These are phyloP conservation scores for Domatiomyces globalis DNA, from an alignment of 2,329 filamentous ascomycete species.

Conservation along the genomic window DNA sequence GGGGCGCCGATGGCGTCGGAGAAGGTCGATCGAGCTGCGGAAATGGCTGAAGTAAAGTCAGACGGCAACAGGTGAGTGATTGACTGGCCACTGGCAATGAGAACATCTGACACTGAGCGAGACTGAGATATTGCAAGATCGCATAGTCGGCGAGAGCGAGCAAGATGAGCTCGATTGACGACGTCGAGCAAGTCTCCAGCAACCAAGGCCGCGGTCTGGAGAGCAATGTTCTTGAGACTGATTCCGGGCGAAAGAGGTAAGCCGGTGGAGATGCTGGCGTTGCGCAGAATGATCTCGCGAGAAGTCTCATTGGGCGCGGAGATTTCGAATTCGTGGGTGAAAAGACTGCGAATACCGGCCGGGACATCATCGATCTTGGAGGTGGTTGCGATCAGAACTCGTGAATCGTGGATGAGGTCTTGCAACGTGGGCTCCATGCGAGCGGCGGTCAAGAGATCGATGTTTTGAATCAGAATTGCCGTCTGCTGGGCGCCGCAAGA, in stretches of 20 bases:
- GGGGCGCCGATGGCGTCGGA: slow-evolving; percentile 93
- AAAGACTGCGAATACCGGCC: slow-evolving; percentile 75
- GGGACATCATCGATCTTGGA: slow-evolving; percentile 91
- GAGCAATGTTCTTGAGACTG: slow-evolving; percentile 67
- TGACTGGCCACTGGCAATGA: slow-evolving; percentile 68
- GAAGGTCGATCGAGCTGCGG: slow-evolving; percentile 93
- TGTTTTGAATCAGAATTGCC: slow-evolving; percentile 70
- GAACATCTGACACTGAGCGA: slow-evolving; percentile 47
- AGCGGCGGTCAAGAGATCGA: slow-evolving; percentile 83
- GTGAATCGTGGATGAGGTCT: slow-evolving; percentile 62
- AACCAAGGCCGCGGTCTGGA: slow-evolving; percentile 91
- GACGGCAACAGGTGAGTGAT: slow-evolving; percentile 63
- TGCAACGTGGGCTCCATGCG: slow-evolving; percentile 74
- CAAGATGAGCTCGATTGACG: slow-evolving; percentile 73
- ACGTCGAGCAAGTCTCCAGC: slow-evolving; percentile 91
- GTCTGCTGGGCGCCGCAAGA: slow-evolving; percentile 76
- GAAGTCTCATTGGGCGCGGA: slow-evolving; percentile 82
- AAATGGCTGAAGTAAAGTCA: slow-evolving; percentile 87
- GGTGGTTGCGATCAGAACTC: slow-evolving; percentile 83
- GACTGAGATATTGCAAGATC: slow-evolving; percentile 40
- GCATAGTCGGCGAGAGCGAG: slow-evolving; percentile 62
- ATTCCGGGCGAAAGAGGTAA: slow-evolving; percentile 70
- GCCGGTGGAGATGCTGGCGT: slow-evolving; percentile 61
- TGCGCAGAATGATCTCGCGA: slow-evolving; percentile 70
- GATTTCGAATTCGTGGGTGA: slow-evolving; percentile 93